Conservation (phyloP, 495 filamentous ascomycete species). For the Tuber melanosporum region DNA sequence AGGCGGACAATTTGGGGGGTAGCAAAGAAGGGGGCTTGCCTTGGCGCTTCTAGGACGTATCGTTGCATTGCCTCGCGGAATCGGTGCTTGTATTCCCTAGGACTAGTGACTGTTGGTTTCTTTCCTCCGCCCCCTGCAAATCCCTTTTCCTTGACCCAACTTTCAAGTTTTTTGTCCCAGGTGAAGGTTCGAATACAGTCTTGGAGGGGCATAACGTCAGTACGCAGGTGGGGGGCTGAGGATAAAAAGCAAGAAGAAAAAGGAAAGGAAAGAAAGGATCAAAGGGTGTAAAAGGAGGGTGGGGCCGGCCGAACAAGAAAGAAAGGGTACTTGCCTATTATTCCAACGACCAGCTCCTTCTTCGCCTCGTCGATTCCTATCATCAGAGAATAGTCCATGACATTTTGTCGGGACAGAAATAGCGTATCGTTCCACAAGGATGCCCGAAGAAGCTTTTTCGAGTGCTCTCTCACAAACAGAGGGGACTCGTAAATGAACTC, state of each 20-base stretch:
- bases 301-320: not conserved
- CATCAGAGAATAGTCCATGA: constrained; percentile 99
- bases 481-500: constrained; percentile 98
- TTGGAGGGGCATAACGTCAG: constrained; percentile 5
- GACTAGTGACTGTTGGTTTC: constrained; percentile 84
- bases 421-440: constrained; percentile 93
- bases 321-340: constrained; percentile 53
- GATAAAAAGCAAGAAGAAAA: not conserved
- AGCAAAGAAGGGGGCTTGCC: constrained; percentile 43
- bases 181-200: constrained; percentile 98
- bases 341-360: constrained; percentile 89
- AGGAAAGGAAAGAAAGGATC: not conserved
- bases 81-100: constrained; percentile 92
- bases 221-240: not conserved
- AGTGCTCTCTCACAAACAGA: constrained; percentile 82
- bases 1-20: not conserved
- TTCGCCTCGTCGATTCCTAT: constrained; percentile 86
- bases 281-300: not conserved
- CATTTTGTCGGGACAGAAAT: constrained; percentile 82
- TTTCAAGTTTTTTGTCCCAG: constrained; percentile 98
- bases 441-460: constrained; percentile 63
- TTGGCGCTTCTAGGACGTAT: constrained; percentile 72
- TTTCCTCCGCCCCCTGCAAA: constrained; percentile 80
- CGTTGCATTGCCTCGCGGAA: constrained; percentile 95
- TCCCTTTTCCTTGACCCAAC: constrained; percentile 95